phyloP scores from a whole-genome alignment of 2,329 filamentous ascomycete genomes.

The Cordyceps militaris region DNA sequence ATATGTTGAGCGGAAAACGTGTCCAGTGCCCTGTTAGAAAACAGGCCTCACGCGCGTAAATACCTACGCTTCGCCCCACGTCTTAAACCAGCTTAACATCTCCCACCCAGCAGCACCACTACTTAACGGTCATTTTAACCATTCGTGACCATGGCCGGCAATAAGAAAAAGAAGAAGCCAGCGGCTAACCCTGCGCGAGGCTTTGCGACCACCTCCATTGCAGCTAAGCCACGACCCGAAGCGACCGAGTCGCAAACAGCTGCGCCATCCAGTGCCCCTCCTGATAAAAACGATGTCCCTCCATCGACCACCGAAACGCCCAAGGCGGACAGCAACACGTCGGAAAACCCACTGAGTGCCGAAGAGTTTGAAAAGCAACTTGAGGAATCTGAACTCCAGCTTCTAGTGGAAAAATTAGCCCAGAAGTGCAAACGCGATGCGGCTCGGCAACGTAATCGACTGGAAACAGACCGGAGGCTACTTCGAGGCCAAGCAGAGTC shows the following conservation, averaged over 20 bases:
- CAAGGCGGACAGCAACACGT: conserved; percentile 10
- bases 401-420: conserved; percentile 77
- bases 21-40: no score
- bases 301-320: conserved; percentile 21
- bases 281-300: conserved; percentile 21
- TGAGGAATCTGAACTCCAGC: conserved; percentile 82
- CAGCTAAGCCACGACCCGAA: conserved; percentile 71
- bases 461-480: conserved; percentile 80
- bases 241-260: conserved; percentile 29
- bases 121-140: no score
- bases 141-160: conserved; percentile 52
- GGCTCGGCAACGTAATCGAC: conserved; percentile 64
- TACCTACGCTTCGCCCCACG: no score
- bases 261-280: not conserved
- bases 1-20: no score
- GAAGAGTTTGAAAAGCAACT: conserved; percentile 88
- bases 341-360: conserved; percentile 55
- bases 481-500: conserved; percentile 71
- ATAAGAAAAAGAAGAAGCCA: conserved; percentile 87
- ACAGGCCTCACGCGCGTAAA: no score
- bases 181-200: conserved; percentile 81
- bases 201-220: conserved; percentile 88
- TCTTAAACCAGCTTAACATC: not conserved
- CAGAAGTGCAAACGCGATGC: conserved; percentile 74
- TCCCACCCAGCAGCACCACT: conserved; percentile 6